Percentiles rank a stretch among this genome's conserved stretches.
phyloP scores from a whole-genome alignment of 2,329 filamentous ascomycete species.

The Drechslerella coelobrocha region DNA sequence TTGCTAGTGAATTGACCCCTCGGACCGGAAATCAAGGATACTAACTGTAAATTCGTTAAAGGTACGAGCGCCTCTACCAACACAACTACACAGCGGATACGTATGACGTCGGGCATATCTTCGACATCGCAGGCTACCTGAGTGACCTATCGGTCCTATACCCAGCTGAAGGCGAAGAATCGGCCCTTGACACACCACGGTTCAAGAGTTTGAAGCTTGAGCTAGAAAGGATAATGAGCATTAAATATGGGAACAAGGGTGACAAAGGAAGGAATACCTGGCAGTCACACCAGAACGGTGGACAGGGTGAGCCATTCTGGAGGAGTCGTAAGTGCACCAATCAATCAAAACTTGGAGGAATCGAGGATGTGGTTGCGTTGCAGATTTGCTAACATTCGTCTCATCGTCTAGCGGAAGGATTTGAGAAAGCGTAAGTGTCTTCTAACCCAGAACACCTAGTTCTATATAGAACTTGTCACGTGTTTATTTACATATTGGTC shows the following conservation, averaged over 20 bases:
- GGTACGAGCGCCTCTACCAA: slow-evolving; percentile 61
- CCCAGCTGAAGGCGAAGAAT: slow-evolving; percentile 52
- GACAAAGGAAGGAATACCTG: slow-evolving; percentile 63
- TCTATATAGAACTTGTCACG: background rate
- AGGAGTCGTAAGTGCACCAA: slow-evolving; percentile 58
- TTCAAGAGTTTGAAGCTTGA: slow-evolving; percentile 48
- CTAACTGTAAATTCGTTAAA: slow-evolving; percentile 59
- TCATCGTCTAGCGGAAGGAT: slow-evolving; percentile 41
- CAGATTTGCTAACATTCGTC: background rate
- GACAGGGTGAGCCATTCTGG: slow-evolving; percentile 65
- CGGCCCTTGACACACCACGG: slow-evolving; percentile 51
- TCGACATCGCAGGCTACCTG: slow-evolving; percentile 55
- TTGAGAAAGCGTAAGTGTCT: slow-evolving; percentile 52
- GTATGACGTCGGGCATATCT: slow-evolving; percentile 59
- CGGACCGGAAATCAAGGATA: slow-evolving; percentile 57
- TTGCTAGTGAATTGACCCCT: slow-evolving; percentile 58
- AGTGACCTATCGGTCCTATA: slow-evolving; percentile 51
- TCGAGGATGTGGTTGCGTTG: background rate
- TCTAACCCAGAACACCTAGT: background rate
- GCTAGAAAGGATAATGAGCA: slow-evolving; percentile 57
- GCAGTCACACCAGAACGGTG: slow-evolving; percentile 64
- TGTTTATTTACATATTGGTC: background rate
- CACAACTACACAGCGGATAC: slow-evolving; percentile 55
- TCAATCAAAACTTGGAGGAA: background rate
- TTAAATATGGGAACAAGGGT: slow-evolving; percentile 53